phyloP scores from a whole-genome alignment of 202 grass and related monocot species.

The Hordeum pubiflorum region DNA sequence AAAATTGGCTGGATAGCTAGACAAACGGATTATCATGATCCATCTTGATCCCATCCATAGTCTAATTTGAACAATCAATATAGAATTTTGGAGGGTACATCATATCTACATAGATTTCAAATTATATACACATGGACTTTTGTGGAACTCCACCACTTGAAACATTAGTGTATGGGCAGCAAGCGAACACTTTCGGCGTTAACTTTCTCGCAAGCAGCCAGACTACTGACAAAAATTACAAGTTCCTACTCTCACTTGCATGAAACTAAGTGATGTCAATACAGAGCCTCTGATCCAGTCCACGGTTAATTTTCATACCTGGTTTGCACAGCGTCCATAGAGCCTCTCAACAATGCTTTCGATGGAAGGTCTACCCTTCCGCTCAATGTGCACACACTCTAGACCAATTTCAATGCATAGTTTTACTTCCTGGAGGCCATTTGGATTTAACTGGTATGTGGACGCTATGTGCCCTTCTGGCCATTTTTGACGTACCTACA shows the following conservation, averaged over 20 bases:
- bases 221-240: not conserved
- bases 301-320: not conserved
- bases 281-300: not conserved
- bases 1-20: not conserved
- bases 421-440: constrained; percentile 8
- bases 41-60: not conserved
- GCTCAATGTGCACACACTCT: not conserved
- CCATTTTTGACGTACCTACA: constrained; percentile 12
- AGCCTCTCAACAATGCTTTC: not conserved
- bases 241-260: not conserved
- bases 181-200: not conserved
- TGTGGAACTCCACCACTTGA: not conserved
- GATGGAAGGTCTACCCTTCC: not conserved
- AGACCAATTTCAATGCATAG: constrained; percentile 23
- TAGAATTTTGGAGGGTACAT: not conserved
- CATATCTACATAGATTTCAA: not conserved
- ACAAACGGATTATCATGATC: not conserved
- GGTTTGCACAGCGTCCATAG: not conserved
- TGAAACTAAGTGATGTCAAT: not conserved
- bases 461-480: not conserved
- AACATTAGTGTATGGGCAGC: not conserved
- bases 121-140: not conserved
- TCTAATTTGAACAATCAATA: not conserved
- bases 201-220: not conserved
- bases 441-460: not conserved